Evolutionary conservation across 371 early-diverging fungal genomes (phyloP).

Genomic region (Syncephalis fuscata): DNA sequence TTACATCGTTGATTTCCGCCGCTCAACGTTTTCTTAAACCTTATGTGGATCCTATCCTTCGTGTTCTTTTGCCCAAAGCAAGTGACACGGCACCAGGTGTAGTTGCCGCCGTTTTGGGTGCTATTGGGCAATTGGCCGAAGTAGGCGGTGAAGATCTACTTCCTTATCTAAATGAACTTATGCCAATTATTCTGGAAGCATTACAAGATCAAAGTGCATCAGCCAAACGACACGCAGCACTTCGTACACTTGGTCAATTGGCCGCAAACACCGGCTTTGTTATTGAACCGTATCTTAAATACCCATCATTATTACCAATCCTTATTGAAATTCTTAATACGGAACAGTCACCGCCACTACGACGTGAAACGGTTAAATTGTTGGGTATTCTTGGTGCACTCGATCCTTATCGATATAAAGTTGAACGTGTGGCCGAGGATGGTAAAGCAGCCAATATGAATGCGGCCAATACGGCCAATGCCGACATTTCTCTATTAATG

Average conservation of each 20-base stretch:
- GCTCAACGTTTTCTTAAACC: conserved; percentile 75
- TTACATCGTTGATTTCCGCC: conserved; percentile 59
- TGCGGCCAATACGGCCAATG: conserved; percentile 33
- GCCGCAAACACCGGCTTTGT: conserved; percentile 79
- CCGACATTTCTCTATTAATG: conserved; percentile 45
- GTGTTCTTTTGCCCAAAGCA: conserved; percentile 68
- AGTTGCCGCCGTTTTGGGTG: conserved; percentile 65
- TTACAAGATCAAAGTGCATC: conserved; percentile 78
- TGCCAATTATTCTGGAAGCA: conserved; percentile 79
- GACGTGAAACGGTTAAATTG: conserved; percentile 73
- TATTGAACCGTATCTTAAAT: conserved; percentile 79
- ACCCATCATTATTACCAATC: conserved; percentile 67
- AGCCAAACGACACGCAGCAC: conserved; percentile 74
- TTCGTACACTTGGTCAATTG: conserved; percentile 72
- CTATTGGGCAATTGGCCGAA: conserved; percentile 75
- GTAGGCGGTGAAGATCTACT: conserved; percentile 75
- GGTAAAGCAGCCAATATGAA: conserved; percentile 28
- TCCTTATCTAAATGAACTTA: conserved; percentile 62
- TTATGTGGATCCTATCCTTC: conserved; percentile 78
- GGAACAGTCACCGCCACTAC: conserved; percentile 49
- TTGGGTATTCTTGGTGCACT: conserved; percentile 92
- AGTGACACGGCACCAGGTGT: conserved; percentile 66
- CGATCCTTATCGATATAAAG: conserved; percentile 87
- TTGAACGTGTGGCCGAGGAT: conserved; percentile 49
- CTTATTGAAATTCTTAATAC: conserved; percentile 71